Conservation (phyloP, 2,329 filamentous ascomycete genomes). For the Plenodomus biglobosus region DNA sequence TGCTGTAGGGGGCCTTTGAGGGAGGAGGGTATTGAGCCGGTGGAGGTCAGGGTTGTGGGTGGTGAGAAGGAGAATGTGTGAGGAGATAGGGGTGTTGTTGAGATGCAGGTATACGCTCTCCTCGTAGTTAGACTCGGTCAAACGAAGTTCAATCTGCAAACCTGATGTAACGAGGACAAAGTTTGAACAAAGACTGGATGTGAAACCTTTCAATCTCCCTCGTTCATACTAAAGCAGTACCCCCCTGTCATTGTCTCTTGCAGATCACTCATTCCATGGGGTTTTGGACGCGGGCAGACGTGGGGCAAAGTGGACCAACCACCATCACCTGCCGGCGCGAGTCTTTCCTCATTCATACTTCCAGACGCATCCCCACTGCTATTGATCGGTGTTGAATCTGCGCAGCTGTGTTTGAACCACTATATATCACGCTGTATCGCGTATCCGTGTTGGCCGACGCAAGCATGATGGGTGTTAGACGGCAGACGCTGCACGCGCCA, state of each 20-base stretch:
- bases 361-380: neutral
- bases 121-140: too few relatives aligned
- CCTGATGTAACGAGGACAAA: too few relatives aligned
- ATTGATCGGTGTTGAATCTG: neutral
- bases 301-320: neutral
- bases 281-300: neutral
- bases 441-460: neutral
- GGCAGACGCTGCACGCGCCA: neutral
- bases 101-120: too few relatives aligned
- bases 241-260: constrained; percentile 7
- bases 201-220: too few relatives aligned
- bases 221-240: too few relatives aligned
- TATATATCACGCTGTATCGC: neutral
- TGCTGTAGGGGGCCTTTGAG: constrained; percentile 6
- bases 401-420: neutral
- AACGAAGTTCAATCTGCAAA: too few relatives aligned
- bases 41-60: constrained; percentile 18
- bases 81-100: too few relatives aligned
- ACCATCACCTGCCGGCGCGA: neutral
- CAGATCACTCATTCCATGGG: constrained; percentile 2
- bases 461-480: neutral
- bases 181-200: too few relatives aligned
- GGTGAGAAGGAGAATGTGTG: constrained; percentile 22
- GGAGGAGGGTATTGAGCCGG: constrained; percentile 13
- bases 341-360: neutral